Evolutionary conservation across 1,139 yeast species (phyloP).

Genomic region (Yamadazyma mexicana): DNA sequence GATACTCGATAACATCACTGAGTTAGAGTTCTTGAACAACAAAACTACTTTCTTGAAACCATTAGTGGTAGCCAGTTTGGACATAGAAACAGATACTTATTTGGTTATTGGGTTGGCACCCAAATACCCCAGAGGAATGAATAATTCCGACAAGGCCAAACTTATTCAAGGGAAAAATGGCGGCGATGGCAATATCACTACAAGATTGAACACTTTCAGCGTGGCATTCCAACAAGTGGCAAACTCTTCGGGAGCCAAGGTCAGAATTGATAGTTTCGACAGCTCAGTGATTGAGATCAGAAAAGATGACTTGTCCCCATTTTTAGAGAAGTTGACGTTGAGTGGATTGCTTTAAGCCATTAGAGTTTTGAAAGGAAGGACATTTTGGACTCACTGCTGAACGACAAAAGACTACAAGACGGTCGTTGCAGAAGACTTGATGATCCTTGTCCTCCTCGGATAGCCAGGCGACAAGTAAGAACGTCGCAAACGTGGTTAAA

Average conservation of each 20-base stretch:
- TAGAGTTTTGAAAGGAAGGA: not conserved
- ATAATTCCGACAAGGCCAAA: conserved; percentile 44
- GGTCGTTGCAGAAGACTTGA: too few species aligned
- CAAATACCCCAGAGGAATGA: conserved; percentile 66
- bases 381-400: too few species aligned
- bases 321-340: conserved; percentile 69
- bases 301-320: conserved; percentile 84
- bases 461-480: too few species aligned
- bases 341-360: conserved; percentile 34
- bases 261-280: conserved; percentile 90
- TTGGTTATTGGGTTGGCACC: conserved; percentile 91
- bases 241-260: conserved; percentile 78
- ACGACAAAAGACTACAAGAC: too few species aligned
- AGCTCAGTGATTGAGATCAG: conserved; percentile 89
- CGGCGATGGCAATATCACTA: conserved; percentile 23
- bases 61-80: conserved; percentile 83
- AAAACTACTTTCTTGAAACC: conserved; percentile 59
- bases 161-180: conserved; percentile 25
- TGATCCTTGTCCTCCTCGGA: too few species aligned
- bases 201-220: conserved; percentile 75
- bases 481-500: too few species aligned
- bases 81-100: conserved; percentile 72
- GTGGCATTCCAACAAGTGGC: conserved; percentile 90
- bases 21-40: conserved; percentile 53
- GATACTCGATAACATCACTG: conserved; percentile 89